Evolutionary conservation across 805 yeast species (phyloP).

Genomic region (Komagataella kurtzmanii): DNA sequence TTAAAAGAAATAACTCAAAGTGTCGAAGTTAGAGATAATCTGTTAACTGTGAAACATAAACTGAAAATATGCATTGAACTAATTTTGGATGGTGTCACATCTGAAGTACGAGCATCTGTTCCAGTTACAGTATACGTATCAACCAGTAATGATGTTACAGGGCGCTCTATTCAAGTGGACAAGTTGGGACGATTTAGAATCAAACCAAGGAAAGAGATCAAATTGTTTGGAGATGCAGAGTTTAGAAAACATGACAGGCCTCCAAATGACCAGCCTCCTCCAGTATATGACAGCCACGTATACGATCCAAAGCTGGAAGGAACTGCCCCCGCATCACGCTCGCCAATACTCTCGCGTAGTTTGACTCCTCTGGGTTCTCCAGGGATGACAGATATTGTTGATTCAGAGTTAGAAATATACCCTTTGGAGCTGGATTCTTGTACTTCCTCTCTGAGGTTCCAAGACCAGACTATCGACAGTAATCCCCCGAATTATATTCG

Average conservation of each 20-base stretch:
- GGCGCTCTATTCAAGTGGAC: slow-evolving; percentile 12
- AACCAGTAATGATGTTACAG: slow-evolving; percentile 15
- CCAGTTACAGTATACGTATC: slow-evolving; percentile 31
- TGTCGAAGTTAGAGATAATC: slow-evolving; percentile 23
- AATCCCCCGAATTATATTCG: neutral
- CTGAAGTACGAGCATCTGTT: slow-evolving; percentile 37
- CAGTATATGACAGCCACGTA: slow-evolving; percentile 24
- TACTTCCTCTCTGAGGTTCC: neutral
- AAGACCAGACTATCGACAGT: neutral
- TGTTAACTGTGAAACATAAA: slow-evolving; percentile 30
- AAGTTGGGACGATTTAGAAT: slow-evolving; percentile 9
- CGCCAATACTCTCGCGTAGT: neutral
- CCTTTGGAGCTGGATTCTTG: neutral
- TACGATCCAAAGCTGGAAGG: slow-evolving; percentile 14
- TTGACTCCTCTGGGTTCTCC: neutral
- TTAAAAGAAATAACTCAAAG: slow-evolving; percentile 29
- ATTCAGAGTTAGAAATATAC: neutral
- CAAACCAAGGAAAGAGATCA: neutral
- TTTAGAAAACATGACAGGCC: slow-evolving; percentile 9
- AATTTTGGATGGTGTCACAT: slow-evolving; percentile 33
- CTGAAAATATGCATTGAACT: slow-evolving; percentile 29
- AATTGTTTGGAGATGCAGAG: neutral
- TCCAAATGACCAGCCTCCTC: slow-evolving; percentile 27
- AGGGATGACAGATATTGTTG: neutral
- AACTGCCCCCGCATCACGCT: neutral